Base-by-base conservation (phyloP, 2,329 filamentous ascomycete genomes). In the Conoideocrella luteorostrata region DNA sequence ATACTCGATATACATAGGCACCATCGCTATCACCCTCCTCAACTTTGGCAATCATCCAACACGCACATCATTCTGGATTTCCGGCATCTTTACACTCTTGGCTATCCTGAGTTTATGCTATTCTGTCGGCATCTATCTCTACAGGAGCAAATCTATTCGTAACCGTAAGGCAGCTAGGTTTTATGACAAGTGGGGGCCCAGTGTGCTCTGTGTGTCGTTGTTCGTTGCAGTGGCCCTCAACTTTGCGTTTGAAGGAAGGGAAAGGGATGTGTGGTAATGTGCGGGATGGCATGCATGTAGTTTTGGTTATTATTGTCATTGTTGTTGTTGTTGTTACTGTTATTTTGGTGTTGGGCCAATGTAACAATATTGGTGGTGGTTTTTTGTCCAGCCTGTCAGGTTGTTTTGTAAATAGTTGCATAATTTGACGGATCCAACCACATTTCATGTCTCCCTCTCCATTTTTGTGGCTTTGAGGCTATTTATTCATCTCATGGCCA, bases 1-100 rank as follows among this genome's bases (percentile, higher is more conserved):
- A 65, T 97, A 95, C 67, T 91, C 86, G 39, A 95, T 97, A 58
- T 90, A 96, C 60, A 82, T 98, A 43, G 88, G 88, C 55, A 85
- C 86, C 22, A 91, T 95, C 55, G 88, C 89, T 11, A 84, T 86
- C 7, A 87, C 87, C 0, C 71, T 95, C 36, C 77, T 95, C 52
- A 90, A 95, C 70, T 88, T 96, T 61, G 80, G 86, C 54, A 64
- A 65, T 10, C 75, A 77, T 51, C 72, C 77, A 17, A 75, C 65
- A 7, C 60, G 54, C 35, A 63, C 81, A 17, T 80, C 84, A 5
- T 80, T 94, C 50, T 70, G 79, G 36, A 80, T 86, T 0, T 77
- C 88, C 0, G 85, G 82, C 59, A 74, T 80, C 1, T 98, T 97
- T 63, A 96, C 89, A 0, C 63, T 89, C 15, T 73, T 96, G 3